phyloP scores from a whole-genome alignment of 2,329 filamentous ascomycete species.

The Monosporascus sp. region DNA sequence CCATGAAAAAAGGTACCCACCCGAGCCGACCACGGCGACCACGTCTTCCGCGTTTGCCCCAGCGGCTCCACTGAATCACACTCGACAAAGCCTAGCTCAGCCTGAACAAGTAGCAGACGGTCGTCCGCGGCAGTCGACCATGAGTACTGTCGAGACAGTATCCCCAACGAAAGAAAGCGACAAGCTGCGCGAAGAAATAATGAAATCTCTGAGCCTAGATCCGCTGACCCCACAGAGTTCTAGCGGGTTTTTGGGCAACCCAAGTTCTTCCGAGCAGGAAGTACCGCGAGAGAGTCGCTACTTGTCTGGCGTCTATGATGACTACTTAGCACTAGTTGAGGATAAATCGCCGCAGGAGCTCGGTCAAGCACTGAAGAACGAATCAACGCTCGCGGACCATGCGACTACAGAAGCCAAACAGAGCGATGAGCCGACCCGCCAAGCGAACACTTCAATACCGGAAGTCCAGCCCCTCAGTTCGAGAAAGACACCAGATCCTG shows the following conservation, averaged over 20 bases:
- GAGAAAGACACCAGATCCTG: constrained; percentile 8
- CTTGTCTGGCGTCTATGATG: constrained; percentile 61
- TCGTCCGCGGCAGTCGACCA: constrained; percentile 36
- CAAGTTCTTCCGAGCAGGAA: constrained; percentile 9
- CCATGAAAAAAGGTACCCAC: neutral
- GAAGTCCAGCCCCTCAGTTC: constrained; percentile 17
- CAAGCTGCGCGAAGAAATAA: constrained; percentile 66
- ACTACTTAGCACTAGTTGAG: constrained; percentile 54
- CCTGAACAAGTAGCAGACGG: constrained; percentile 30
- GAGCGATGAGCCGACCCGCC: neutral
- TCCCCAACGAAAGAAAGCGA: constrained; percentile 65
- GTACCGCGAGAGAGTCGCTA: constrained; percentile 54
- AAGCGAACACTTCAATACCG: constrained; percentile 5
- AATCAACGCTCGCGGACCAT: constrained; percentile 3
- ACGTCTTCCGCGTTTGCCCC: constrained; percentile 29
- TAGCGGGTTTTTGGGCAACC: constrained; percentile 7
- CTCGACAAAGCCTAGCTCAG: constrained; percentile 28
- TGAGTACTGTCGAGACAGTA: constrained; percentile 43
- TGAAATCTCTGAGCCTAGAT: constrained; percentile 58
- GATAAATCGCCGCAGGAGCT: constrained; percentile 31
- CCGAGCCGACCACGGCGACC: constrained; percentile 1
- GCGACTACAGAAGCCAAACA: constrained; percentile 1
- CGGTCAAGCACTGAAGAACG: constrained; percentile 20
- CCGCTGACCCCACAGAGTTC: constrained; percentile 19
- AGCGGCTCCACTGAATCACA: constrained; percentile 41